These are phyloP conservation scores for Fusarium mundagurra DNA, from an alignment of 2,329 filamentous ascomycete species.

Conservation along the genomic window DNA sequence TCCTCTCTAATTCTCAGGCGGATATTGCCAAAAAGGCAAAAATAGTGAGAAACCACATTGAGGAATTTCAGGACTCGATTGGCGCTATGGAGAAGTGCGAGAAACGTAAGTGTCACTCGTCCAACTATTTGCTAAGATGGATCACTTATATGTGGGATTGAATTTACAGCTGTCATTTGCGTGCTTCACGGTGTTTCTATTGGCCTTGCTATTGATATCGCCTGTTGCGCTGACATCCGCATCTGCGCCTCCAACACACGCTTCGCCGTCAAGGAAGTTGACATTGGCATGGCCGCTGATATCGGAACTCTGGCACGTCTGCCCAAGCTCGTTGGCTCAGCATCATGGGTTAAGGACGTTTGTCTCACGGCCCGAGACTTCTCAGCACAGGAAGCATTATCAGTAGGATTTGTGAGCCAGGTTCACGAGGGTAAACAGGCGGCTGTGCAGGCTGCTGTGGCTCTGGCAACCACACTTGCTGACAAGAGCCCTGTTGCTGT, in stretches of 20 bases:
- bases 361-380: slow-evolving; percentile 77
- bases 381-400: slow-evolving; percentile 71
- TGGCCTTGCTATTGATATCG: slow-evolving; percentile 81
- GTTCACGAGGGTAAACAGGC: slow-evolving; percentile 71
- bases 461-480: slow-evolving; percentile 73
- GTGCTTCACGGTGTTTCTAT: slow-evolving; percentile 82
- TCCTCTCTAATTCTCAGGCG: slow-evolving; percentile 49
- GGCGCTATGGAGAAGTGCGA: slow-evolving; percentile 83
- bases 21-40: slow-evolving; percentile 75
- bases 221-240: slow-evolving; percentile 75
- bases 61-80: slow-evolving; percentile 84
- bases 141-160: slow-evolving; percentile 24
- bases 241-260: slow-evolving; percentile 68
- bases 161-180: slow-evolving; percentile 74
- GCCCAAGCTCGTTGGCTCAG: slow-evolving; percentile 76
- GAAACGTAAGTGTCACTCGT: slow-evolving; percentile 70
- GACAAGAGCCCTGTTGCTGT: slow-evolving; percentile 89
- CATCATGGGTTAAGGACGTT: slow-evolving; percentile 84
- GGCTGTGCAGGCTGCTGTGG: slow-evolving; percentile 69
- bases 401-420: slow-evolving; percentile 75
- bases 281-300: slow-evolving; percentile 83
- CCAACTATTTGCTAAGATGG: background rate
- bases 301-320: slow-evolving; percentile 79
- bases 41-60: slow-evolving; percentile 72
- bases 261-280: slow-evolving; percentile 82